Percentiles rank a stretch among this genome's conserved stretches.
phyloP scores from a whole-genome alignment of 2,329 filamentous ascomycete species.

The Stachybotrys chartarum region DNA sequence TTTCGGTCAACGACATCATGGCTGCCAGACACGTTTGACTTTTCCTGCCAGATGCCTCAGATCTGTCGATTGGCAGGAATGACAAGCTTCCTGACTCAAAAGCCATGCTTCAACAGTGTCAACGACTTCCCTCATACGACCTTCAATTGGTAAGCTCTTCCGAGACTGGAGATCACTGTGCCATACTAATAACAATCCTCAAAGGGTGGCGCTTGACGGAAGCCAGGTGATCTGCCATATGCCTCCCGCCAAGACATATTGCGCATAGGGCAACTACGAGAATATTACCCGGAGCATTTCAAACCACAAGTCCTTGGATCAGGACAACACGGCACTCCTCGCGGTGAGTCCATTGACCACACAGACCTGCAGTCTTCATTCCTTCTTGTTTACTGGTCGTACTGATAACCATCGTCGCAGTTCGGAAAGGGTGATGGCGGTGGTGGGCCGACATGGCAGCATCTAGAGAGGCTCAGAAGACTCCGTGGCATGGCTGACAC shows the following conservation, averaged over 20 bases:
- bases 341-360: constrained; percentile 19
- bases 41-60: constrained; percentile 60
- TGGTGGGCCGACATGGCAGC: constrained; percentile 36
- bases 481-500: constrained; percentile 58
- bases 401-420: too few species aligned
- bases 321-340: constrained; percentile 77
- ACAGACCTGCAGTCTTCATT: too few species aligned
- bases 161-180: too few species aligned
- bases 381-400: too few species aligned
- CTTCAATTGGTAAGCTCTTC: constrained; percentile 51
- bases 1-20: constrained; percentile 59
- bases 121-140: constrained; percentile 67
- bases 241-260: constrained; percentile 84
- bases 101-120: constrained; percentile 68
- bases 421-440: constrained; percentile 2
- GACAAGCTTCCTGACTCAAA: constrained; percentile 62
- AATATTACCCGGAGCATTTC: constrained; percentile 78
- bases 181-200: too few species aligned
- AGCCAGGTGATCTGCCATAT: constrained; percentile 67
- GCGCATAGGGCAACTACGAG: constrained; percentile 79
- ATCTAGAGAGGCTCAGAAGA: constrained; percentile 37
- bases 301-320: constrained; percentile 85
- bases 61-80: constrained; percentile 60
- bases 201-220: constrained; percentile 51
- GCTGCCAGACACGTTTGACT: constrained; percentile 65